Evolutionary conservation across 2,329 filamentous ascomycete genomes (phyloP), one percentile per base, ranked within the genome.

Genomic region (Fusarium praegraminearum): DNA sequence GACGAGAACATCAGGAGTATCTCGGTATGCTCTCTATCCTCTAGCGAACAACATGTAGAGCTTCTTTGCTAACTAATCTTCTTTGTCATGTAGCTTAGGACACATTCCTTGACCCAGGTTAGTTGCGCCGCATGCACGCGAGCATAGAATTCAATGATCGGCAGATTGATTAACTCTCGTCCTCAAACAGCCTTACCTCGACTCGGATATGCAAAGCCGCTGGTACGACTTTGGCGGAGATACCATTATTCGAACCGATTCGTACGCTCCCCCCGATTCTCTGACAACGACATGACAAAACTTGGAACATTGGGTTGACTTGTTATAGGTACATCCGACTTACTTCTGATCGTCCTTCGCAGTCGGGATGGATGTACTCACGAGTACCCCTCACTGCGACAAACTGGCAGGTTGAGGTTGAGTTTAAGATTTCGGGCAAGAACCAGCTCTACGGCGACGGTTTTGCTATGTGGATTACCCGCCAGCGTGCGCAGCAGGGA

Each of bases 221-320:
- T 99, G 96, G 95, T 99, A 95, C 83, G 96, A 99, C 83, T 99
- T 97, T 87, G 96, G 96, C 78, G 96, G 95, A 78, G 94, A 97
- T 83, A 93, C 95, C 41, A 91, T 99, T 75, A 87, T 98, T 76
- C 85, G 89, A 74, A 89, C 89, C 70, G 89, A 91, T 78, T 86
- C 86, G 89, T 91, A 88, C 70, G 86, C 81, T 68, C 36, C 52
- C 59, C 54, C 56, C 59, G 49, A 51, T 40, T 43, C 57, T 46
- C 55, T 62, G 44, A 70, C 45, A 62, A 49, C 36, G 47, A 32
- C 32, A 24, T 52, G 61, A 55, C 38, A 28, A 52, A 57, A 55
- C 44, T 53, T 54, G 35, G 53, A 50, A 57, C 60, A 67, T 67
- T 52, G 62, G 59, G 60, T 74, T 75, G 73, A 75, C 73, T 61